phyloP scores from a whole-genome alignment of 805 yeast genomes.

The Wickerhamiella kazuoi region DNA sequence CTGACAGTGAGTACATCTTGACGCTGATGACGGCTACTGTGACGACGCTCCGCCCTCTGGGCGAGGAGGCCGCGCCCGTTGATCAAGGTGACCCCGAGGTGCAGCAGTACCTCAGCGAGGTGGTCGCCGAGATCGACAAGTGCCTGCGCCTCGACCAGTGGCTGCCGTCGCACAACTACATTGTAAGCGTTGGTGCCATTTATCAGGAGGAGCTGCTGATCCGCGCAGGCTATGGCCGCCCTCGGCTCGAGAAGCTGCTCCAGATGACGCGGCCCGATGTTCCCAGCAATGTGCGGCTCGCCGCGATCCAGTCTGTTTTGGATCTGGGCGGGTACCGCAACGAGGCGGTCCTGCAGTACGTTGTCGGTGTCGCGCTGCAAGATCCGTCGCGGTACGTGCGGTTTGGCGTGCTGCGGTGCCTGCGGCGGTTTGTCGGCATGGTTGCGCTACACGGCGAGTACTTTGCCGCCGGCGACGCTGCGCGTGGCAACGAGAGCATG shows the following conservation, averaged over 20 bases:
- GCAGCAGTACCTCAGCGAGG: constrained; percentile 27
- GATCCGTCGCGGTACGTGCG: constrained; percentile 40
- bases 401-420: constrained; percentile 28
- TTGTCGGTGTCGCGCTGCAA: constrained; percentile 37
- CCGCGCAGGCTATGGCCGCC: constrained; percentile 32
- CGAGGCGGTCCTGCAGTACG: constrained; percentile 38
- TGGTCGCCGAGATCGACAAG: constrained; percentile 52
- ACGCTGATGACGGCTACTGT: constrained; percentile 40
- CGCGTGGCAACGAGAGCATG: constrained; percentile 1
- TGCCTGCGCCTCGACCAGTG: constrained; percentile 66
- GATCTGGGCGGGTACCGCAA: constrained; percentile 64
- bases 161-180: constrained; percentile 55
- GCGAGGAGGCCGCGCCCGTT: constrained; percentile 3
- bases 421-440: constrained; percentile 39
- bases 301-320: constrained; percentile 55
- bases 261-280: constrained; percentile 32
- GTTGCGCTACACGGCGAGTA: constrained; percentile 46
- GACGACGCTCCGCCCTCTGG: constrained; percentile 17
- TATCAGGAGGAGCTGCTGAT: constrained; percentile 43
- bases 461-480: constrained; percentile 16
- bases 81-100: constrained; percentile 7
- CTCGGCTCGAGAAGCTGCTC: constrained; percentile 39
- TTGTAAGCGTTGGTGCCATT: constrained; percentile 39
- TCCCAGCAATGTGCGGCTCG: constrained; percentile 36
- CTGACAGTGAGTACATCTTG: constrained; percentile 52